These are phyloP conservation scores for Lagerstroemia speciosa DNA, from an alignment of 345 rosid genomes.

Conservation along the genomic window DNA sequence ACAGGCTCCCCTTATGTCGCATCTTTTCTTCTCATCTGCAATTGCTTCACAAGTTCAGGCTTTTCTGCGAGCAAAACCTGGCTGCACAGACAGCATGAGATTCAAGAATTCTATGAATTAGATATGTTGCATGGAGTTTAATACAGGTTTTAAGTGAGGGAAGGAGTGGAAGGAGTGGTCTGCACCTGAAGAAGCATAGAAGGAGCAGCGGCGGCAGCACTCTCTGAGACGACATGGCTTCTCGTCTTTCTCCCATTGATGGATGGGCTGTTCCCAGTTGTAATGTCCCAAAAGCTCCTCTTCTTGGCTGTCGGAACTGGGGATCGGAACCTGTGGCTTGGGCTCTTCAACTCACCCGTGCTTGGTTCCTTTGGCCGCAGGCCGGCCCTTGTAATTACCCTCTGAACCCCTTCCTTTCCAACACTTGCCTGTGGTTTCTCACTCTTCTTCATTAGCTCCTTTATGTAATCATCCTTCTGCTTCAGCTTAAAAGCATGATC, in stretches of 20 bases:
- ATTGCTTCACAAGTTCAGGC: slow-evolving; percentile 12
- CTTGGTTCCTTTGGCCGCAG: slow-evolving; percentile 48
- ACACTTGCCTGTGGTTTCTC: slow-evolving; percentile 29
- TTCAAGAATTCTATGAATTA: neutral
- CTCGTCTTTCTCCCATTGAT: slow-evolving; percentile 66
- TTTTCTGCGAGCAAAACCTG: slow-evolving; percentile 75
- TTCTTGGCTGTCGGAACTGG: slow-evolving; percentile 67
- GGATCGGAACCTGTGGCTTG: slow-evolving; percentile 67
- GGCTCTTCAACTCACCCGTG: slow-evolving; percentile 56
- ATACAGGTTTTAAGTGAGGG: slow-evolving; percentile 7
- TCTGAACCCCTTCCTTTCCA: slow-evolving; percentile 29
- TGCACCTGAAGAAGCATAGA: slow-evolving; percentile 90
- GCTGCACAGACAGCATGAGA: slow-evolving; percentile 37
- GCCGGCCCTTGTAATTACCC: slow-evolving; percentile 50
- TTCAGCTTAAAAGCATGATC: slow-evolving; percentile 58
- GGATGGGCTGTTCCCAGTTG: slow-evolving; percentile 65
- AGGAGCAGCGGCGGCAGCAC: slow-evolving; percentile 44
- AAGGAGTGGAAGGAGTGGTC: slow-evolving; percentile 8
- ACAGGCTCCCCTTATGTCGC: too few species aligned
- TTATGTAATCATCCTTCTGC: slow-evolving; percentile 62
- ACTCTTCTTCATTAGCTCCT: slow-evolving; percentile 39
- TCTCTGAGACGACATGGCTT: slow-evolving; percentile 49
- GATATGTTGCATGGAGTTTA: neutral
- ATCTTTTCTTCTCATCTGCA: too few species aligned
- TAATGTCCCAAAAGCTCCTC: slow-evolving; percentile 89